Percentiles rank a stretch among this genome's conserved stretches.
These are phyloP conservation scores for Blastomyces percursus DNA, from an alignment of 2,329 filamentous ascomycete genomes.

Conservation along the genomic window DNA sequence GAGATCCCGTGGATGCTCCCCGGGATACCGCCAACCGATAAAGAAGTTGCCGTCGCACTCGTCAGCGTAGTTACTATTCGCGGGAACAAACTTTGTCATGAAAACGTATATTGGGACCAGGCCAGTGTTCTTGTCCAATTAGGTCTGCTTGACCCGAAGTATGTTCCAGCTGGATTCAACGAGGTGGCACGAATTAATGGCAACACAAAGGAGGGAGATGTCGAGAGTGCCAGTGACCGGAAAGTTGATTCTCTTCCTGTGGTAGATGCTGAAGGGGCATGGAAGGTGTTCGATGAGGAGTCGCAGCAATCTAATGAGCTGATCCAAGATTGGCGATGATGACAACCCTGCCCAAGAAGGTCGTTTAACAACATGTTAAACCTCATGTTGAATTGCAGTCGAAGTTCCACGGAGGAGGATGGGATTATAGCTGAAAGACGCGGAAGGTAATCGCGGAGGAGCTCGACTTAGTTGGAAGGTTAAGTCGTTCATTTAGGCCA, in stretches of 20 bases:
- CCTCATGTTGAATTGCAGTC: not conserved
- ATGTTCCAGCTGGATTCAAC: slow-evolving; percentile 38
- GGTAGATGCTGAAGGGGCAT: slow-evolving; percentile 25
- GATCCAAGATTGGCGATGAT: not conserved
- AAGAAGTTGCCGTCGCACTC: slow-evolving; percentile 46
- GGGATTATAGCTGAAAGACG: not conserved
- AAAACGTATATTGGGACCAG: slow-evolving; percentile 54
- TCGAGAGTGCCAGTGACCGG: not conserved
- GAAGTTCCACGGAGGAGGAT: not conserved
- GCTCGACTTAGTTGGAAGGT: not conserved
- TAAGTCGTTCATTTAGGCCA: not conserved
- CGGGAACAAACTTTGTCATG: slow-evolving; percentile 41
- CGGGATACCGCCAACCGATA: slow-evolving; percentile 45
- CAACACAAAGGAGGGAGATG: slow-evolving; percentile 11
- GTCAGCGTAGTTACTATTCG: slow-evolving; percentile 47
- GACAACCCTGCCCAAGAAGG: not conserved
- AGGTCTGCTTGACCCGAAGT: slow-evolving; percentile 44
- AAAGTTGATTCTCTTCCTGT: slow-evolving; percentile 26
- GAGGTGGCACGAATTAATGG: not conserved
- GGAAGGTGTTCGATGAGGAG: slow-evolving; percentile 22
- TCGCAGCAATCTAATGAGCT: slow-evolving; percentile 13
- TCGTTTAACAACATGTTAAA: not conserved
- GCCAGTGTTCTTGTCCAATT: slow-evolving; percentile 50
- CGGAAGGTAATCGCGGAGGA: not conserved
- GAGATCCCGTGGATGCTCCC: slow-evolving; percentile 51